Percentiles rank a stretch among this genome's conserved stretches.
phyloP scores from a whole-genome alignment of 2,329 filamentous ascomycete species.

The Diplodia seriata region DNA sequence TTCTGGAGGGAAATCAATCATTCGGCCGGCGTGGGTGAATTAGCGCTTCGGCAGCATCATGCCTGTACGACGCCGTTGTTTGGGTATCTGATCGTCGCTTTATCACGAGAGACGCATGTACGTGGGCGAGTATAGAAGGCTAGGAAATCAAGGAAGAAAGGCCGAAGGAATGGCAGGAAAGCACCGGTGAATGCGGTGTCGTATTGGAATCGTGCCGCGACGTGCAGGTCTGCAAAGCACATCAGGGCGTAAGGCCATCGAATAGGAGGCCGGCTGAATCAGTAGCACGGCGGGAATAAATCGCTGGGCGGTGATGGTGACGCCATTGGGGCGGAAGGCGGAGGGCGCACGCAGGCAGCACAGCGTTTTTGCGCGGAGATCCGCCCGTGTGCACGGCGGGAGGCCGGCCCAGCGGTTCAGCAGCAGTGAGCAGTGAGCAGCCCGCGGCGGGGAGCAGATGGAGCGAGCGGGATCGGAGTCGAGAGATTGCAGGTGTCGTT shows the following conservation, averaged over 20 bases:
- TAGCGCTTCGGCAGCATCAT: conserved; percentile 7
- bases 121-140: neutral
- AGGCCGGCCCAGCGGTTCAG: neutral
- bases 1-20: no score
- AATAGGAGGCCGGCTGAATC: conserved; percentile 12
- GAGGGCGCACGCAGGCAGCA: neutral
- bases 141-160: conserved; percentile 25
- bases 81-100: conserved; percentile 23
- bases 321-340: conserved; percentile 5
- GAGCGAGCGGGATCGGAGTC: conserved; percentile 9
- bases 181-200: neutral
- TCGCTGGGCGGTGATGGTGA: neutral
- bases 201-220: no score
- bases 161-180: neutral
- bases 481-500: conserved; percentile 18
- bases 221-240: neutral
- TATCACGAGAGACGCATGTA: conserved; percentile 21
- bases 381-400: conserved; percentile 19
- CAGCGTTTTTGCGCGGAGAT: conserved; percentile 16
- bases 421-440: conserved; percentile 8
- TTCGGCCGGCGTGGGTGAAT: neutral
- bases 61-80: conserved; percentile 10
- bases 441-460: neutral
- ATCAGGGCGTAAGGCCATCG: neutral
- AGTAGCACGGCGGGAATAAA: conserved; percentile 2